Percentiles rank a stretch among this genome's conserved stretches.
phyloP scores from a whole-genome alignment of 352 stramenopile genomes.

The Phytopythium boreale region DNA sequence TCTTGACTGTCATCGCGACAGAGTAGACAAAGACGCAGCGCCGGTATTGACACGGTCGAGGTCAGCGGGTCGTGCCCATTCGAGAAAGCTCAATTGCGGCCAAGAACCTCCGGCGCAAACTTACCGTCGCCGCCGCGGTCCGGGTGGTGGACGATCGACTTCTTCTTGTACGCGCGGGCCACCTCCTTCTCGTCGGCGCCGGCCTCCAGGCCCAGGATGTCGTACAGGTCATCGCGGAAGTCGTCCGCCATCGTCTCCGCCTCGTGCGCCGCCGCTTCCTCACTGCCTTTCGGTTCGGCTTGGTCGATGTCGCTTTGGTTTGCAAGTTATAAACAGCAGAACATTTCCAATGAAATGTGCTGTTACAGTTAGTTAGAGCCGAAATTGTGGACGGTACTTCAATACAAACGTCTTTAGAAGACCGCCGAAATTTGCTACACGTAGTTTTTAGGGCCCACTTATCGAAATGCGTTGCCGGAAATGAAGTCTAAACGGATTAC shows the following conservation, averaged over 20 bases:
- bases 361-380: too few species aligned
- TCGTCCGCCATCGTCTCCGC: conserved; percentile 23
- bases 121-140: conserved; percentile 79
- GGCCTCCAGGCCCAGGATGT: conserved; percentile 68
- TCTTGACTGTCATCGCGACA: conserved; percentile 45
- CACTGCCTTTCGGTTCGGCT: neutral
- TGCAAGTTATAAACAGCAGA: too few species aligned
- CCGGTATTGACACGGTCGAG: neutral
- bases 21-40: neutral
- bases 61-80: neutral
- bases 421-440: too few species aligned
- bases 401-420: too few species aligned
- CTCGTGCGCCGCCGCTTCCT: neutral
- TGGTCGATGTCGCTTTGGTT: neutral
- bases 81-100: neutral
- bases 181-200: conserved; percentile 65
- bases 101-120: neutral
- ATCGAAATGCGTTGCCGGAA: too few species aligned
- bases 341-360: too few species aligned
- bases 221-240: conserved; percentile 62
- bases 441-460: too few species aligned
- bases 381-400: too few species aligned
- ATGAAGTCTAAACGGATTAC: too few species aligned
- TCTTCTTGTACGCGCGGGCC: conserved; percentile 82
- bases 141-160: conserved; percentile 72